phyloP scores from a whole-genome alignment of 176 grass and related monocot genomes.

The Alopecurus myosuroides region DNA sequence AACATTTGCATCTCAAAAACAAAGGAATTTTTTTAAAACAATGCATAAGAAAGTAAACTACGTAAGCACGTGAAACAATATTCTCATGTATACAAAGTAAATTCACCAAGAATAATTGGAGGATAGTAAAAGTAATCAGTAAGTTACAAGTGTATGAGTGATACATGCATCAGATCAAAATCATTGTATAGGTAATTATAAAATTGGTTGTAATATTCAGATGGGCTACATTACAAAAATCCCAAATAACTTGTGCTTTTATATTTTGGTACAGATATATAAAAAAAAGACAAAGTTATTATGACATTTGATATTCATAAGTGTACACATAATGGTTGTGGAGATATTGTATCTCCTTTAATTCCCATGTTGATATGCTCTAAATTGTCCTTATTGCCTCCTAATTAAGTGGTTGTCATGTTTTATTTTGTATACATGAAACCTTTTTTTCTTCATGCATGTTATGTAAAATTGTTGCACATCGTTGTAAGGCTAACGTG shows the following conservation, averaged over 20 bases:
- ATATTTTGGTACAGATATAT: background rate
- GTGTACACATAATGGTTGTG: background rate
- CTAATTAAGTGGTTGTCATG: too few relatives aligned
- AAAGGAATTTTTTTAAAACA: background rate
- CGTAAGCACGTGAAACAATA: background rate
- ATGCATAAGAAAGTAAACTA: background rate
- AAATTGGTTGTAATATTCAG: background rate
- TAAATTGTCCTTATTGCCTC: background rate
- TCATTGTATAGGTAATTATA: background rate
- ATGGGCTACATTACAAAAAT: background rate
- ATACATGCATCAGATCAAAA: background rate
- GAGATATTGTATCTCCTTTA: background rate
- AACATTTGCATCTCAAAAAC: background rate
- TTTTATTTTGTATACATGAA: too few relatives aligned
- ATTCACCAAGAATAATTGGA: background rate
- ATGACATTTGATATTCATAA: background rate
- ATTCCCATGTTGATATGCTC: background rate
- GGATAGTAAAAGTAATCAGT: background rate
- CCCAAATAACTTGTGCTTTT: background rate
- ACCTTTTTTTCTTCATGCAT: too few relatives aligned
- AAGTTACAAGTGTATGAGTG: background rate
- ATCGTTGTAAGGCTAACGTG: too few relatives aligned
- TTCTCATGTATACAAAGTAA: background rate
- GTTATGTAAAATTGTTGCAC: too few relatives aligned
- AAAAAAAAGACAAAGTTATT: background rate